phyloP scores from a whole-genome alignment of 257 asterid genomes.

The Buddleja alternifolia region DNA sequence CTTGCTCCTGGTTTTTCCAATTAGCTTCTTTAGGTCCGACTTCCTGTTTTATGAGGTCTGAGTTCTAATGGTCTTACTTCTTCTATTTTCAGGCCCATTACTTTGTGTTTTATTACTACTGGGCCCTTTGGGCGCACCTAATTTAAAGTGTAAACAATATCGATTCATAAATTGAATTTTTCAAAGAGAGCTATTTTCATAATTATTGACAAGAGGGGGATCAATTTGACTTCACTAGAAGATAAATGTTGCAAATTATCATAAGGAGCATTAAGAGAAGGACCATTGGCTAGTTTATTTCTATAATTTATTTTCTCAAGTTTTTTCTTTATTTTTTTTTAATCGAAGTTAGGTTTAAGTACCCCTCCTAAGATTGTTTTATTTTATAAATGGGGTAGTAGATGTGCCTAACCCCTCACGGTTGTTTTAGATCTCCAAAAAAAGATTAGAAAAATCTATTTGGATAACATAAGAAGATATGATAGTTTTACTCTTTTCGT shows the following conservation, averaged over 20 bases:
- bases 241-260: no score
- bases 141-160: no score
- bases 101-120: no score
- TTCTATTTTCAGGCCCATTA: no score
- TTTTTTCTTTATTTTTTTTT: constrained; percentile 4
- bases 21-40: no score
- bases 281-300: neutral
- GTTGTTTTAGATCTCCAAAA: constrained; percentile 8
- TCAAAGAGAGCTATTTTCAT: no score
- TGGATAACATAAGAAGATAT: constrained; percentile 12
- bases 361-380: constrained; percentile 20
- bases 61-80: no score
- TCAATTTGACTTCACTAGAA: neutral
- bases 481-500: neutral
- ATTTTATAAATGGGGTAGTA: constrained; percentile 11
- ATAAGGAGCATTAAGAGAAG: neutral
- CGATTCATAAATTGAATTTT: no score
- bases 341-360: constrained; percentile 33
- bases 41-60: no score
- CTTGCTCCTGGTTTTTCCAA: no score
- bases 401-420: constrained; percentile 32
- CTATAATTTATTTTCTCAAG: neutral
- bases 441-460: constrained; percentile 11
- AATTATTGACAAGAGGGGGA: no score
- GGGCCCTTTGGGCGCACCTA: no score